A percentile compares a stretch with the other conserved stretches of the same genome.
Evolutionary conservation across 345 rosid genomes (phyloP).

Genomic region (Hypericum perforatum): DNA sequence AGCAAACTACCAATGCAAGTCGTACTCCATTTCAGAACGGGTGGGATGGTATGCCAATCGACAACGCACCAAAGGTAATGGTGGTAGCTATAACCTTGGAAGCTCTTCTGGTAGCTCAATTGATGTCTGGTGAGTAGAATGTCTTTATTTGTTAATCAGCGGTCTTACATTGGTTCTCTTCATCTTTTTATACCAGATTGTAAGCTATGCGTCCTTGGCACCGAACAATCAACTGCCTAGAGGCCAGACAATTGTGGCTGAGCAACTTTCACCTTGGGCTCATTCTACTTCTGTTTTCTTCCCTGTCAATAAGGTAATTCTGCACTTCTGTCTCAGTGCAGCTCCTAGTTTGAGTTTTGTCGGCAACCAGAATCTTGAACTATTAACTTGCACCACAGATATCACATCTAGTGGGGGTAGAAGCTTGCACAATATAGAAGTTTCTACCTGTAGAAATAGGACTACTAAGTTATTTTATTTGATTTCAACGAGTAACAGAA

Average conservation of each 20-base stretch:
- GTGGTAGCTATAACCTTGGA: no score
- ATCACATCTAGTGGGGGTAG: no score
- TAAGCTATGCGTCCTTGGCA: conserved; percentile 19
- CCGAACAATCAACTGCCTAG: conserved; percentile 17
- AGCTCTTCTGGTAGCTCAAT: no score
- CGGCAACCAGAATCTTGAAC: no score
- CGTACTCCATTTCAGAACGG: conserved; percentile 9
- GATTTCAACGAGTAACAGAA: no score
- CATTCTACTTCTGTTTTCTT: conserved; percentile 27
- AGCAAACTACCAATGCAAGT: conserved; percentile 12
- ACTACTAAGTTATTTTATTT: no score
- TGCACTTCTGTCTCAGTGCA: neutral
- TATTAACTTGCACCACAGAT: no score
- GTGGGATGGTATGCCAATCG: conserved; percentile 13
- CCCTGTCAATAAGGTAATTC: conserved; percentile 32
- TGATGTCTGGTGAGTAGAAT: no score
- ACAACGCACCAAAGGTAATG: conserved; percentile 25
- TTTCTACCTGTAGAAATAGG: no score
- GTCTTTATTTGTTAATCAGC: neutral
- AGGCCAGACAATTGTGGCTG: conserved; percentile 21
- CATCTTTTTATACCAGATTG: conserved; percentile 18
- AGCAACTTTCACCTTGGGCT: conserved; percentile 24
- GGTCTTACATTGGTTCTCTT: conserved; percentile 3
- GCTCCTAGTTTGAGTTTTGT: no score
- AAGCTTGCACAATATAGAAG: no score